phyloP scores from a whole-genome alignment of 495 filamentous ascomycete genomes.

The Durotheca rogersii region DNA sequence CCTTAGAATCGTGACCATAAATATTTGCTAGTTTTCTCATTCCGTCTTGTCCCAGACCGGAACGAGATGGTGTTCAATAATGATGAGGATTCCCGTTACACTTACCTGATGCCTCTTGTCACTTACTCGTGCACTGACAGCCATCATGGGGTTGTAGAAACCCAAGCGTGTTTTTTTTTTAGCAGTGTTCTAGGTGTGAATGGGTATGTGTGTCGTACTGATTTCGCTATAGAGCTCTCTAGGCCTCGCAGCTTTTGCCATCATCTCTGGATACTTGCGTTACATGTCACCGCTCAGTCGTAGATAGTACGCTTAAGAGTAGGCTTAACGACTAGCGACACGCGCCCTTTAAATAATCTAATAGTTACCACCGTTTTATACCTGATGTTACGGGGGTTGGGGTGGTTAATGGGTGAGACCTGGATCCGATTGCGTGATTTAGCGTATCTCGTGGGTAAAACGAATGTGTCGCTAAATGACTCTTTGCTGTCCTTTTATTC shows the following conservation, averaged over 20 bases:
- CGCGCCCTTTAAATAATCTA: neutral
- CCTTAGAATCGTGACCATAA: conserved; percentile 34
- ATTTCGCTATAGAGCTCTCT: no score
- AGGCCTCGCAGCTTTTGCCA: no score
- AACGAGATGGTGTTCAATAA: conserved; percentile 34
- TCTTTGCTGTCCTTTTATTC: neutral
- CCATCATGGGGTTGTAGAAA: no score
- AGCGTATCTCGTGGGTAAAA: conserved; percentile 51
- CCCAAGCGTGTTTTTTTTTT: no score
- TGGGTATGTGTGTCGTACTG: no score
- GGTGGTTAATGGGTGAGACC: conserved; percentile 59
- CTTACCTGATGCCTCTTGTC: conserved; percentile 4
- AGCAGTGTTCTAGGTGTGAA: no score
- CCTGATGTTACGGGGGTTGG: conserved; percentile 30
- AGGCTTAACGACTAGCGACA: no score
- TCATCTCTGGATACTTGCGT: no score
- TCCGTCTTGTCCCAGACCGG: conserved; percentile 22
- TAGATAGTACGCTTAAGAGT: neutral
- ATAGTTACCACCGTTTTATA: neutral
- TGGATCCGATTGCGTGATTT: conserved; percentile 41
- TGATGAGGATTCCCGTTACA: conserved; percentile 22
- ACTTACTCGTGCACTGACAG: neutral
- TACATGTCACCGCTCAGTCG: no score
- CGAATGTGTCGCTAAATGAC: conserved; percentile 21
- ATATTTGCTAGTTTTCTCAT: conserved; percentile 27